phyloP scores from a whole-genome alignment of 2,329 filamentous ascomycete genomes.

The Fusarium incarnatum region DNA sequence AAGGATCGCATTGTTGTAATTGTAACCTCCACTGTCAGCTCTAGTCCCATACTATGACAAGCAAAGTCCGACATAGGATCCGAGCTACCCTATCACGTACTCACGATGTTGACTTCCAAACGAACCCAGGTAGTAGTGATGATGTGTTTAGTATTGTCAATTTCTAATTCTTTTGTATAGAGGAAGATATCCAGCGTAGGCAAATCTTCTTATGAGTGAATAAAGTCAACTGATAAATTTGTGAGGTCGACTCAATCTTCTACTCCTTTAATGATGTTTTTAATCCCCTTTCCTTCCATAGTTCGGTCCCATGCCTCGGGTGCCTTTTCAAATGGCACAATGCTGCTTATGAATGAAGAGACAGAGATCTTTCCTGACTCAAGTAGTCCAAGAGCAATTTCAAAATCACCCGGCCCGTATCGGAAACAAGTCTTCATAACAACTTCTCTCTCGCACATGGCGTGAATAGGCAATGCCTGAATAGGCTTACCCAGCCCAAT shows the following conservation, averaged over 20 bases:
- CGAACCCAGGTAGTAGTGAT: background rate
- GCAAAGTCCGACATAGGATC: slow-evolving; percentile 15
- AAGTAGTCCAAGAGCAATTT: slow-evolving; percentile 82
- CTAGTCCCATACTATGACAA: background rate
- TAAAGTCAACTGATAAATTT: background rate
- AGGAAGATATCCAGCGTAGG: no score
- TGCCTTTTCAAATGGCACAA: slow-evolving; percentile 76
- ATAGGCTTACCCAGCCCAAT: slow-evolving; percentile 34
- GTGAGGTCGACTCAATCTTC: slow-evolving; percentile 2
- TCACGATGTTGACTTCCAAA: background rate
- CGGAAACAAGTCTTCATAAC: slow-evolving; percentile 88
- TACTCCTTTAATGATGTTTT: slow-evolving; percentile 66
- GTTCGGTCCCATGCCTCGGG: slow-evolving; percentile 83
- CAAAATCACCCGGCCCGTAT: slow-evolving; percentile 89
- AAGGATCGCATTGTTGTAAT: background rate
- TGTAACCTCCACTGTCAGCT: background rate
- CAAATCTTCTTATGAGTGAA: background rate
- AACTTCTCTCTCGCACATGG: slow-evolving; percentile 87
- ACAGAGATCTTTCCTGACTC: slow-evolving; percentile 77
- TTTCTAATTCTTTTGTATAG: background rate
- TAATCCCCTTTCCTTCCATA: slow-evolving; percentile 82
- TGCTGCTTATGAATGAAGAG: slow-evolving; percentile 81
- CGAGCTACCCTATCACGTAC: slow-evolving; percentile 5
- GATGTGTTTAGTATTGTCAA: background rate
- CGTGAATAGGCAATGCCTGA: slow-evolving; percentile 69